These are phyloP conservation scores for Ophiostoma ulmi DNA, from an alignment of 2,329 filamentous ascomycete species.

Conservation along the genomic window DNA sequence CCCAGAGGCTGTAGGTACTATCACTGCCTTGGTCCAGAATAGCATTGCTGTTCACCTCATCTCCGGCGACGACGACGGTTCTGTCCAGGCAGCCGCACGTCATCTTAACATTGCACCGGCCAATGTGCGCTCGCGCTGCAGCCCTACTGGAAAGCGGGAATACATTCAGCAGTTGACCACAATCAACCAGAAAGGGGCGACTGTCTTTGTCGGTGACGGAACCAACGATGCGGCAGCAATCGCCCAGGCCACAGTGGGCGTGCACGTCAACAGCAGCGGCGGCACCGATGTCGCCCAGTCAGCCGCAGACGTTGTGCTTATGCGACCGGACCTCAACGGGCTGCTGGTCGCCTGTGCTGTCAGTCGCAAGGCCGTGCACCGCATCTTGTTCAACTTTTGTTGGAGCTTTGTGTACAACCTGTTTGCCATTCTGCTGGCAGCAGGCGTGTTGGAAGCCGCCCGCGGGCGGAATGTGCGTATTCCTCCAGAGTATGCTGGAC, in stretches of 20 bases:
- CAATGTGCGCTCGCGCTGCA: constrained; percentile 41
- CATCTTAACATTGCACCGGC: constrained; percentile 38
- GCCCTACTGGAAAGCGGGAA: constrained; percentile 43
- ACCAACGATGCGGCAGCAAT: constrained; percentile 74
- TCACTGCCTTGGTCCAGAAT: neutral
- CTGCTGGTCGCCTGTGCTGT: constrained; percentile 56
- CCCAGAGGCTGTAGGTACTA: neutral
- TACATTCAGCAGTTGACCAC: constrained; percentile 32
- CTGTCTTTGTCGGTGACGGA: constrained; percentile 68
- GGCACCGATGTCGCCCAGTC: constrained; percentile 29
- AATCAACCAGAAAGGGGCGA: no score
- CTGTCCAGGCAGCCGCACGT: constrained; percentile 41
- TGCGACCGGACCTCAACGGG: constrained; percentile 43
- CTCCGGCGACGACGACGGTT: neutral
- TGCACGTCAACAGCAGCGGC: constrained; percentile 62
- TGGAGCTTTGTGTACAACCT: constrained; percentile 69
- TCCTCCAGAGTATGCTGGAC: constrained; percentile 58
- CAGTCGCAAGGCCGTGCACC: constrained; percentile 39
- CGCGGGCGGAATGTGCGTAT: constrained; percentile 37
- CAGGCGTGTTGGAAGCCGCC: constrained; percentile 51
- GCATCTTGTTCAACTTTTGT: constrained; percentile 62
- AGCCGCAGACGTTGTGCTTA: neutral
- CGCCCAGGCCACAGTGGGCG: constrained; percentile 63
- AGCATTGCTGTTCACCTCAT: neutral
- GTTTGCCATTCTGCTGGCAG: constrained; percentile 60